These are phyloP conservation scores for Alternaria solani DNA, from an alignment of 2,329 filamentous ascomycete genomes.

Conservation along the genomic window DNA sequence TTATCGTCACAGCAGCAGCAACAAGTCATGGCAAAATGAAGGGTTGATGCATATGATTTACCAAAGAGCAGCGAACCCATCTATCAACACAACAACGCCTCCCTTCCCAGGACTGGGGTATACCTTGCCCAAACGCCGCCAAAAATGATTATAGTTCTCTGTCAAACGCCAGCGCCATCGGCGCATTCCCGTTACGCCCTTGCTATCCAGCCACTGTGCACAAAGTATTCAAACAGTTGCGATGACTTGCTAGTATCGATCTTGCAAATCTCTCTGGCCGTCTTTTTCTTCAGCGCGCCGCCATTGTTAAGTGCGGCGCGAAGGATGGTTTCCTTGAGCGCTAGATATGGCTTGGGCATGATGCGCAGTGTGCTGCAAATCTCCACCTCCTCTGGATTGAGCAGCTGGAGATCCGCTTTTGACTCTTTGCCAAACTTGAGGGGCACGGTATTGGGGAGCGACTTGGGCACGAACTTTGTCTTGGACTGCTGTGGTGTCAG, in stretches of 20 bases:
- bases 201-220: constrained; percentile 89
- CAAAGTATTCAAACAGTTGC: constrained; percentile 92
- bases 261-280: constrained; percentile 83
- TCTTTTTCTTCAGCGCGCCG: constrained; percentile 90
- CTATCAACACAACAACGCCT: constrained; percentile 12
- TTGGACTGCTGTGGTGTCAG: constrained; percentile 51
- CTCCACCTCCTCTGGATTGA: constrained; percentile 84
- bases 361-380: constrained; percentile 84
- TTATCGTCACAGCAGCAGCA: background rate
- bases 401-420: constrained; percentile 81
- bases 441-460: constrained; percentile 68
- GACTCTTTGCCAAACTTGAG: constrained; percentile 77
- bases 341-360: constrained; percentile 92
- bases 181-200: constrained; percentile 67
- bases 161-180: constrained; percentile 9
- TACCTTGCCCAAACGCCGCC: constrained; percentile 25
- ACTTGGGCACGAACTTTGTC: constrained; percentile 62
- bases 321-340: constrained; percentile 91
- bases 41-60: constrained; percentile 12
- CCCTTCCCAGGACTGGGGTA: constrained; percentile 27
- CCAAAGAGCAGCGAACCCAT: constrained; percentile 9
- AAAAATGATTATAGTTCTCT: background rate
- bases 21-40: background rate
- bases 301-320: constrained; percentile 90
- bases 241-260: constrained; percentile 86